Evolutionary conservation across 2,329 filamentous ascomycete species (phyloP), one percentile per base, ranked within the genome.

Genomic region (Cytospora piceae): DNA sequence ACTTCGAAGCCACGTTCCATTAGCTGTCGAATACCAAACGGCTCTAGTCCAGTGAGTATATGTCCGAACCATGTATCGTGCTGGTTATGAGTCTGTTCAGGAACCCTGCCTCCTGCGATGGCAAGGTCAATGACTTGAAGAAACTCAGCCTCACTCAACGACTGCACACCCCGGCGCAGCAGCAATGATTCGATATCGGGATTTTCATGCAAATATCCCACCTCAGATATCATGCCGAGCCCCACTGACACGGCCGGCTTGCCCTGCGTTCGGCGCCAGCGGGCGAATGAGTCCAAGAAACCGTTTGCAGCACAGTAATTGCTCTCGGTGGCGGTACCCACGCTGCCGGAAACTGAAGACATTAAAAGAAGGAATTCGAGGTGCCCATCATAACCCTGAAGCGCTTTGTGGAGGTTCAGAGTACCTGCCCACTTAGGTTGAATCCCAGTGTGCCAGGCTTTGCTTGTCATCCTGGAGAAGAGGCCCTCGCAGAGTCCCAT

Each of bases 401-500:
- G 69, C 1, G 70, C 68, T 2, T 73, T 60, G 65, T 81, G 77
- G 1, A 81, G 73, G 61, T 80, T 80, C 73, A 72, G 76, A 4
- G 76, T 76, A 2, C 77, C 77, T 7, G 71, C 51, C 14, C 78
- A 75, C 37, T 83, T 82, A 65, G 82, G 80, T 8, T 39, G n/a
- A 15, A 63, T 34, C n/a, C 31, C 39, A 2, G 22, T 31, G 9
- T 54, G 29, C 61, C 61, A 63, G 29, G 31, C 61, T 4, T 56
- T 9, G 53, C 20, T 37, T 2, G 53, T 29, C 1, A 63, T 34
- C 20, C 42, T 20, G 27, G 53, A 24, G 39, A 63, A 56, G 3
- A 55, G 37, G 24, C 39, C 54, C 8, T 63, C 61, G n/a, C 31
- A 22, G 11, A 63, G 61, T 12, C 31, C 61, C 53, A 63, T 63